phyloP scores from a whole-genome alignment of 257 asterid genomes.

The Marsdenia floribunda region DNA sequence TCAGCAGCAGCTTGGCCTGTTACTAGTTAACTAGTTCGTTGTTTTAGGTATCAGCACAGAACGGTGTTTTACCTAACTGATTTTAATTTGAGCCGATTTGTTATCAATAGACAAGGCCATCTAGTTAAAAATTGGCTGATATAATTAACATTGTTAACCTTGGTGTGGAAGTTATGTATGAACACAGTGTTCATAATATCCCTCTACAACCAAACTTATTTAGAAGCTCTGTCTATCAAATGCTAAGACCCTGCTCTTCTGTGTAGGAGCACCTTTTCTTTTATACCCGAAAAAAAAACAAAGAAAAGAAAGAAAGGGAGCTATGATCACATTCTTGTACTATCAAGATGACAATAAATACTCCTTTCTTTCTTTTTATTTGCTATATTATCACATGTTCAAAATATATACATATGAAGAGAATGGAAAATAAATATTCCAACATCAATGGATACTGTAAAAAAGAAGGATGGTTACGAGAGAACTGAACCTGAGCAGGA shows the following conservation, averaged over 20 bases:
- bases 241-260: background rate
- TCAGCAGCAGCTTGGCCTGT: too few relatives aligned
- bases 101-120: too few relatives aligned
- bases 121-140: too few relatives aligned
- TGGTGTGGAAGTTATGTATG: background rate
- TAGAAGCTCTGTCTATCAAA: background rate
- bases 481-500: slow-evolving; percentile 78
- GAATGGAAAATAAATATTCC: background rate
- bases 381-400: too few relatives aligned
- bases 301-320: background rate
- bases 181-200: background rate
- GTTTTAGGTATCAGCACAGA: too few relatives aligned
- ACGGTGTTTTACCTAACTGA: too few relatives aligned
- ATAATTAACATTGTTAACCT: too few relatives aligned
- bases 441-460: background rate
- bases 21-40: too few relatives aligned
- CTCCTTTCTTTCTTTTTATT: background rate
- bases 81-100: too few relatives aligned
- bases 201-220: background rate
- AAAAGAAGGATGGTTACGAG: background rate
- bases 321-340: background rate
- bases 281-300: too few relatives aligned
- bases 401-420: too few relatives aligned
- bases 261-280: background rate
- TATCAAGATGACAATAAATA: background rate